Evolutionary conservation across 345 rosid species (phyloP), one percentile per base, ranked within the genome.

Genomic region (Pseudoturritis turrita): DNA sequence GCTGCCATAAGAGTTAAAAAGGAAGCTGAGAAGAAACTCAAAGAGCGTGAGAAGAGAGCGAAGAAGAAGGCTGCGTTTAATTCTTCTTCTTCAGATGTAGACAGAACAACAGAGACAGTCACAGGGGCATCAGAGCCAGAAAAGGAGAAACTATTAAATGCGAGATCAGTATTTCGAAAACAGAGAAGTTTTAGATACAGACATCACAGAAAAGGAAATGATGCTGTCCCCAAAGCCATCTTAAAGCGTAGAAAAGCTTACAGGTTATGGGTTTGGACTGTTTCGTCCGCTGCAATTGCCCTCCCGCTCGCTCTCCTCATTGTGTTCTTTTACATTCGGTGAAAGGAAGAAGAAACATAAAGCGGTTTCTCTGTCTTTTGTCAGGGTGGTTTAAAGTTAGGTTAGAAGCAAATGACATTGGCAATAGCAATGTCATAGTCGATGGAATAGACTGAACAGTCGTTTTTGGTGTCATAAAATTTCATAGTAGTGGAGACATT

Each of bases 1-100:
- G 96, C 92, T 50, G 91, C 96, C 41, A 66, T 71, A 17, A 84
- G 88, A 86, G 88, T 86, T 75, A 83, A 90, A 73, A 94, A 87
- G 81, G 98, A 94, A 62, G 90, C 94, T 65, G 96, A 91, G 62
- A 95, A 86, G 81, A 91, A 88, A 80, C 85, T 79, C 10, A 88
- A 88, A 94, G 96, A 87, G 14, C 87, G 83, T 22, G 97, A 89
- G 71, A 95, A 87, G 93, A 91, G 87, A 68, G 81, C 85, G 82
- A 91, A 88, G 93, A 89, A 89, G 79, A 87, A 79, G 22, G 56
- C 57, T 14, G 77, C 71, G 13, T 56, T 77, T 62, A 77, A 31
- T 10, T 35, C 65, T 35, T 73, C 65, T 37, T 33, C 17, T 17
- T 12, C 66, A 7, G 76, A 74, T 49, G 46, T 53, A 2, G 97